Evolutionary conservation across 148 eudicot species (phyloP), one percentile per base, ranked within the genome.

Genomic region (Rheum nobile): DNA sequence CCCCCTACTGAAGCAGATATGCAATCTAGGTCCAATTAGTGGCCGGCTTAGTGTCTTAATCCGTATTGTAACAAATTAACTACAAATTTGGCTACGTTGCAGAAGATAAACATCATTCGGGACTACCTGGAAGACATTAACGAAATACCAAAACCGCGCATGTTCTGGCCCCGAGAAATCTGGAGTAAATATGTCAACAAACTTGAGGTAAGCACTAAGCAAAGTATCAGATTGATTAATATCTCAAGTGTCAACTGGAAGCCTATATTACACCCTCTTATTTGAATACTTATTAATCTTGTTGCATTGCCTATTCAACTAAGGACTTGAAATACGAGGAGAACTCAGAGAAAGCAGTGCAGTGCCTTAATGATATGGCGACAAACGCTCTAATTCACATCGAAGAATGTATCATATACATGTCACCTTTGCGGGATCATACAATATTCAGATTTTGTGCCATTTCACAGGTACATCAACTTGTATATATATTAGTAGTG

Each of bases 151-250:
- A 91, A 89, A 87, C 88, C 85, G n/a, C 98, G 97, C 22, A 91
- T 94, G 98, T 91, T 91, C 81, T 94, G 98, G 98, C 98, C 98
- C 74, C 93, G 91, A 16, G 81, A 94, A 77, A 94, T 89, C 28
- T 94, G 98, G 98, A 82, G 86, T 79, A 91, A 91, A 85, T 94
- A 91, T 80, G 98, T 87, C 16, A 61, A 87, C 81, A 91, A 89
- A 83, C 91, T 94, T 57, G 98, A 94, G 98, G 98, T 91, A 38
- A 43, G 79, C 68, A 61, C 31, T 42, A 65, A 54, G 6, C 19
- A 57, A 2, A 8, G 2, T 9, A 41, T 41, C 43, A 37, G 2
- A 6, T 2, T 37, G 39, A n/a, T n/a, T n/a, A n/a, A n/a, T n/a
- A n/a, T n/a, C n/a, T n/a, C n/a, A n/a, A n/a, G n/a, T n/a, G n/a